Base-by-base conservation (phyloP, 164 flowering plant species). In the Malania oleifera region DNA sequence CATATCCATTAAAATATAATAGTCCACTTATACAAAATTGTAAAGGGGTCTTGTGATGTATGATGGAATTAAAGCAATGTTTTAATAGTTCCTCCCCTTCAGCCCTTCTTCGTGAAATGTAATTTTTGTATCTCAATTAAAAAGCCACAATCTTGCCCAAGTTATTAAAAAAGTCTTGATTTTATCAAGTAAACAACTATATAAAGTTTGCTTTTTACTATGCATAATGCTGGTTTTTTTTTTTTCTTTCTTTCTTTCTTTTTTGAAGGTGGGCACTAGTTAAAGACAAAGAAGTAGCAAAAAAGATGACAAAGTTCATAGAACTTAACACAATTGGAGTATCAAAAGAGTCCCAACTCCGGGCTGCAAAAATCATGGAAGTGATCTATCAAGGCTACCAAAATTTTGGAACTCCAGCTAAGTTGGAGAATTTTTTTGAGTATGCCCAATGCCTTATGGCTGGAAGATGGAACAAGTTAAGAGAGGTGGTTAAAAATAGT, bases 191-290 rank as follows among this genome's bases (percentile, higher is more conserved):
- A n/a, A n/a, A n/a, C n/a, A n/a, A n/a, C n/a, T n/a, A n/a, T n/a
- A n/a, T n/a, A n/a, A n/a, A n/a, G n/a, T n/a, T n/a, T n/a, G n/a
- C n/a, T n/a, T n/a, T n/a, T n/a, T n/a, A n/a, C n/a, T n/a, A n/a
- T n/a, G n/a, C n/a, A n/a, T n/a, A n/a, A n/a, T n/a, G n/a, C n/a
- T n/a, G n/a, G 31, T 18, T 10, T 43, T 23, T 31, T 48, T 8
- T 12, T 43, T 59, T 56, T 34, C 3, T 27, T 18, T 46, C 17
- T 28, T 3, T 9, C 15, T 48, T 55, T 13, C 39, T 34, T 28
- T 54, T n/a, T 22, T 52, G 10, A 23, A 86, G 93, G 52, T 86
- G 93, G 93, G 88, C 93, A 13, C 23, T 87, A 5, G 86, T 87
- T 1, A 84, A 80, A 68, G 88, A 87, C 23, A 51, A 63, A 41